Base-by-base conservation (phyloP, 495 filamentous ascomycete species). In the Xylaria sp. region DNA sequence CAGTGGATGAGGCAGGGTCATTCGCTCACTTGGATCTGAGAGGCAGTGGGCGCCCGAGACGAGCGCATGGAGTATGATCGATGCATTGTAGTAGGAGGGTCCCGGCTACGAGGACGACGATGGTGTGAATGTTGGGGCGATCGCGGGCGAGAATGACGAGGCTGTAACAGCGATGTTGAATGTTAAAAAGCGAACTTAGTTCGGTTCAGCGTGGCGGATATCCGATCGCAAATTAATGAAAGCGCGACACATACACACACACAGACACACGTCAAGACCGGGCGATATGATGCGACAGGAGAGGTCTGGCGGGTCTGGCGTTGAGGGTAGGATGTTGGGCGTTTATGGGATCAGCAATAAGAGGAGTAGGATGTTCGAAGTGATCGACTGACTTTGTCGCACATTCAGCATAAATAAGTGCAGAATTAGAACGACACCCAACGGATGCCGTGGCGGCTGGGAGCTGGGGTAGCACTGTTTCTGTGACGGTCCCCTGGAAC, bases 51-150 rank as follows among this genome's bases (percentile, higher is more conserved):
- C 75, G 92, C 92, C 87, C 96, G 90, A 85, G 93, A 90, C 84
- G 95, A 91, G 89, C 96, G 93, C 95, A 98, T 97, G 74, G 94
- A 97, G 79, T 99, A 99, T 73, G 96, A 97, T 74, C 96, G 93
- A 89, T 98, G 95, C 96, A 98, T 98, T 59, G 69, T 84, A 80
- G 67, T 55, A 43, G 55, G 44, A 21, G 46, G 26, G 8, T 59
- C 50, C 17, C 52, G 37, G 21, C 37, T 48, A 66, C 33, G 43
- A 37, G 15, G 58, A 31, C 6, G 35, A 21, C 0, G 44, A 33
- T 7, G n/a, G 35, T 12, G 35, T 40, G 67, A 33, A 35, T 21
- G 58, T 69, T 15, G 66, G 69, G 52, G 67, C 17, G 63, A 21
- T 41, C 55, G 67, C 40, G 21, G 26, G 46, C 53, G 73, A 59